Percentiles rank a stretch among this genome's conserved stretches.
Evolutionary conservation across 1,139 yeast genomes (phyloP).

Genomic region (Pichia sp.): DNA sequence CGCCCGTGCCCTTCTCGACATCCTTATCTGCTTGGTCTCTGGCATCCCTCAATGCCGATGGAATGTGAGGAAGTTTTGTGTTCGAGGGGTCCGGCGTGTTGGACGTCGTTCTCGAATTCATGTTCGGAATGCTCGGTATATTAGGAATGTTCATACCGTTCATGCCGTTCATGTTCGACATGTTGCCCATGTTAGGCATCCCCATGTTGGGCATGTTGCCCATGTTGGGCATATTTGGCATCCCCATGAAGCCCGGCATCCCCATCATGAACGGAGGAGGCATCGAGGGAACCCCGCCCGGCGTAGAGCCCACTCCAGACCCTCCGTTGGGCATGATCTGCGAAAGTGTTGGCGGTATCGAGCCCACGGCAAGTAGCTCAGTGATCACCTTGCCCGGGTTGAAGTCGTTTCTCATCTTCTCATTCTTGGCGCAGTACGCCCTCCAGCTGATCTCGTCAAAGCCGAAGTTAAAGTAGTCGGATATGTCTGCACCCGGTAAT

Average conservation of each 20-base stretch:
- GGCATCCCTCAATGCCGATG: conserved; percentile 20
- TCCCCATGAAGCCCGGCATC: conserved; percentile 34
- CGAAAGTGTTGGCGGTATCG: conserved; percentile 29
- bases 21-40: conserved; percentile 32
- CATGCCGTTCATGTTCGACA: conserved; percentile 25
- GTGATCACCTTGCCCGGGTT: conserved; percentile 54
- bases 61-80: conserved; percentile 17
- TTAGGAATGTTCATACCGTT: conserved; percentile 22
- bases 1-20: conserved; percentile 22
- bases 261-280: conserved; percentile 31
- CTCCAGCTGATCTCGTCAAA: conserved; percentile 97
- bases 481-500: conserved; percentile 89
- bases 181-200: conserved; percentile 4
- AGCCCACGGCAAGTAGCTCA: conserved; percentile 36
- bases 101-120: conserved; percentile 25
- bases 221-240: conserved; percentile 35
- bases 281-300: conserved; percentile 13
- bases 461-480: conserved; percentile 94
- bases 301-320: conserved; percentile 10
- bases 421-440: conserved; percentile 86
- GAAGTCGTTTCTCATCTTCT: conserved; percentile 72
- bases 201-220: conserved; percentile 28
- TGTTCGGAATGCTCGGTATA: conserved; percentile 31
- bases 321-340: conserved; percentile 19
- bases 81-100: conserved; percentile 27